These are phyloP conservation scores for Diaporthe velutina DNA, from an alignment of 2,329 filamentous ascomycete genomes.

Conservation along the genomic window DNA sequence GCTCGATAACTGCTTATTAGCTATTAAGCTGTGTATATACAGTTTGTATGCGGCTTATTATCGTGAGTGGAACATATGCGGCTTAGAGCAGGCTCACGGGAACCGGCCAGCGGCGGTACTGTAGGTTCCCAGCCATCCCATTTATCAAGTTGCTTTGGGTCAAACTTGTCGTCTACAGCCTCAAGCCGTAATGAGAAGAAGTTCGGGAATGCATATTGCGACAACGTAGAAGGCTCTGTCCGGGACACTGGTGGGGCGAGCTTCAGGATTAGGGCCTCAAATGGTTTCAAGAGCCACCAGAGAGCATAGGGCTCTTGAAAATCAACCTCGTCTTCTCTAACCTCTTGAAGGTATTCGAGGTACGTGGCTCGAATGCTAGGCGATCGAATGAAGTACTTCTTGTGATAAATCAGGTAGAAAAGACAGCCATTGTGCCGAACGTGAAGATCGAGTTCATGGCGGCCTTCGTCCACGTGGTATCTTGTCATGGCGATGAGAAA, in stretches of 20 bases:
- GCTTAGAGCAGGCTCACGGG: too few relatives aligned
- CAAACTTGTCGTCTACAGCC: background rate
- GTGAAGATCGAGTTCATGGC: background rate
- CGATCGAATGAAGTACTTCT: background rate
- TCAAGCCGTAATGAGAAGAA: background rate
- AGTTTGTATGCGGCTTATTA: background rate
- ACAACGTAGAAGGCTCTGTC: background rate
- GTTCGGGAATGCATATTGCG: slow-evolving; percentile 6
- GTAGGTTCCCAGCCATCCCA: background rate
- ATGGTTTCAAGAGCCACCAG: background rate
- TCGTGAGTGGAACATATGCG: background rate
- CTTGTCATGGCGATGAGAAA: background rate
- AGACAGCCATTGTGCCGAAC: slow-evolving; percentile 15
- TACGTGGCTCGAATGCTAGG: background rate
- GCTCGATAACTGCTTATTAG: too few relatives aligned
- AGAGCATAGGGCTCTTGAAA: background rate
- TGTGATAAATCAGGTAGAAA: background rate
- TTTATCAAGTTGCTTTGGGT: slow-evolving; percentile 4
- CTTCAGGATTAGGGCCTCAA: background rate
- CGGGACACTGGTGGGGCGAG: background rate
- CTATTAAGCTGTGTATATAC: too few relatives aligned
- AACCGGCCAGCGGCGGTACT: too few relatives aligned
- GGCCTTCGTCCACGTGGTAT: slow-evolving; percentile 8
- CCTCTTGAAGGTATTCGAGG: background rate
- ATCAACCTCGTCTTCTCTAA: background rate